Evolutionary conservation across 345 rosid genomes (phyloP).

Genomic region (Syzygium grande): DNA sequence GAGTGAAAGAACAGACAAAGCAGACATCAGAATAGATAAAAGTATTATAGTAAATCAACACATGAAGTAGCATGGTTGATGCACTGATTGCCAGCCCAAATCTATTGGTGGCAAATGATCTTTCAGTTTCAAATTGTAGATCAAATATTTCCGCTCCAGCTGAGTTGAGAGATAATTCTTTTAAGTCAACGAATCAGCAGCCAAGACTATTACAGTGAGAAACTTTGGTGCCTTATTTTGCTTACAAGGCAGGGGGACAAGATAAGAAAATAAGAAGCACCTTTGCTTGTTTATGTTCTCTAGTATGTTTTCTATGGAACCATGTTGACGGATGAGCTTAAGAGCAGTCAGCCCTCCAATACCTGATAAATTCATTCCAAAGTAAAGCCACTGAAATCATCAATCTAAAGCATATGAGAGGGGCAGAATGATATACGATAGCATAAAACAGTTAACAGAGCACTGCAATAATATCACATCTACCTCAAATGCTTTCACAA

Average conservation of each 20-base stretch:
- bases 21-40: background rate
- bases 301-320: constrained; percentile 70
- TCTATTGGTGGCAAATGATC: background rate
- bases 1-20: background rate
- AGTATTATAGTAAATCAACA: background rate
- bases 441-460: background rate
- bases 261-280: constrained; percentile 11
- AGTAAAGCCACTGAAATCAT: background rate
- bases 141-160: background rate
- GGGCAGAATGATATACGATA: background rate
- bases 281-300: constrained; percentile 76
- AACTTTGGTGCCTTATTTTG: background rate
- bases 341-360: constrained; percentile 84
- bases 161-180: background rate
- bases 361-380: constrained; percentile 19
- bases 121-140: background rate
- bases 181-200: background rate
- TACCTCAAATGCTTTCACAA: constrained; percentile 89
- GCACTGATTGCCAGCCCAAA: background rate
- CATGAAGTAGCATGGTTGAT: background rate
- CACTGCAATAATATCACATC: background rate
- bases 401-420: background rate
- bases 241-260: background rate
- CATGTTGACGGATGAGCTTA: constrained; percentile 83
- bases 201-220: background rate